These are phyloP conservation scores for Aspergillus bridgeri DNA, from an alignment of 495 filamentous ascomycete species.

Conservation along the genomic window DNA sequence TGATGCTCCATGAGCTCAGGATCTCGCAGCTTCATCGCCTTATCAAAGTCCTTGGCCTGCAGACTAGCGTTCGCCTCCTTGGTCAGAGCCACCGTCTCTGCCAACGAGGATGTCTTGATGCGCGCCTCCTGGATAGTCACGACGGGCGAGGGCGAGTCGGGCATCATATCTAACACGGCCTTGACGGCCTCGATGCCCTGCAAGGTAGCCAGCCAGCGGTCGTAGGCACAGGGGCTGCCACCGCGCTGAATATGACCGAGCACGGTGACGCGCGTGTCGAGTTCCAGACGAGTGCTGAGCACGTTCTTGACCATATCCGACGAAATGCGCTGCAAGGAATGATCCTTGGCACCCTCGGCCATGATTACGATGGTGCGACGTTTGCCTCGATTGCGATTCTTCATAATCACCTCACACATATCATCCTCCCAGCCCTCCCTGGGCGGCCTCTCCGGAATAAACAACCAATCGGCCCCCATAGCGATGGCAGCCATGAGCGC, in stretches of 20 bases:
- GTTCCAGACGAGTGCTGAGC: slow-evolving; percentile 66
- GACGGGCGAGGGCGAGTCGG: slow-evolving; percentile 83
- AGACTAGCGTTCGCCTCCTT: slow-evolving; percentile 78
- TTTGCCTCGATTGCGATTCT: slow-evolving; percentile 84
- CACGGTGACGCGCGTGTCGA: slow-evolving; percentile 91
- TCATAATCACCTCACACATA: slow-evolving; percentile 75
- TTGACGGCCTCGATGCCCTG: slow-evolving; percentile 94
- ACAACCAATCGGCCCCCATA: slow-evolving; percentile 91
- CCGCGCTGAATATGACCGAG: slow-evolving; percentile 93
- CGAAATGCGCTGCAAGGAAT: slow-evolving; percentile 74
- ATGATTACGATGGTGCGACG: slow-evolving; percentile 97
- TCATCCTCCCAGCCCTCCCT: slow-evolving; percentile 79
- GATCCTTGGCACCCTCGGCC: slow-evolving; percentile 89
- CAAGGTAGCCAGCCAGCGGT: slow-evolving; percentile 84
- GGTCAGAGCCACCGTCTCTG: slow-evolving; percentile 80
- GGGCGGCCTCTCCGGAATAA: slow-evolving; percentile 91
- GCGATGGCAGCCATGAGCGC: slow-evolving; percentile 93
- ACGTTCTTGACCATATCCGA: slow-evolving; percentile 77
- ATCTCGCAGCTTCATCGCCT: slow-evolving; percentile 82
- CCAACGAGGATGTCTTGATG: slow-evolving; percentile 77
- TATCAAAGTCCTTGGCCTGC: slow-evolving; percentile 72
- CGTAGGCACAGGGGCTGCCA: slow-evolving; percentile 83
- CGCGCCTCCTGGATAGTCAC: slow-evolving; percentile 95
- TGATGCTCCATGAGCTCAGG: slow-evolving; percentile 91
- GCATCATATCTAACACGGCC: slow-evolving; percentile 82